Base-by-base conservation (phyloP, 2,329 filamentous ascomycete species). In the Calonectria ilicicola region DNA sequence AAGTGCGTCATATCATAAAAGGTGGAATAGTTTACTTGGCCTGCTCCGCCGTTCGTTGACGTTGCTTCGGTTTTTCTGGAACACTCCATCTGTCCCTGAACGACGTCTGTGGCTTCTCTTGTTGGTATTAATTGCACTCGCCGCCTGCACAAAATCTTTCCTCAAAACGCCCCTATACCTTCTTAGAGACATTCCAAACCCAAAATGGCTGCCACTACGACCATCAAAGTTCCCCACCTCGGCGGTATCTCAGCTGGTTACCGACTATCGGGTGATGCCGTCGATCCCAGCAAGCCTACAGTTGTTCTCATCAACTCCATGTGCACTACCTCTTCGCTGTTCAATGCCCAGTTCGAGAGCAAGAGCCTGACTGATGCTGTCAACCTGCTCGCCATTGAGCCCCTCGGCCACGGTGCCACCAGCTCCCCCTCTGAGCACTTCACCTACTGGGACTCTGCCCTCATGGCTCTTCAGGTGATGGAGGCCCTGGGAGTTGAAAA, bases 401-500 rank as follows among this genome's bases (percentile, higher is more conserved):
- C 87, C 1, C 84, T 90, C 0, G 88, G 88, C 69, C 88, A 90
- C 75, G 88, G 88, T 73, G 80, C 84, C 19, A 89, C 88, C 1
- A 82, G 79, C 68, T 83, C 78, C 68, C 67, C 79, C n/a, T 76
- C 78, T 0, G 87, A 89, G 76, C 86, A 88, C 71, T 90, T 88
- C 76, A 90, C 87, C 2, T 89, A 89, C 81, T 90, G 89, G 89
- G 89, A 90, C 78, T 82, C 87, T 3, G 88, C 88, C 53, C 81
- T 85, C 71, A 87, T 91, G 87, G 86, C 86, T 14, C 81, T 90
- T 10, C 89, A 92, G 81, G 88, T 89, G 1, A 83, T 92, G 84
- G 86, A 90, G 46, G 84, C 84, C 6, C 83, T 90, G 3, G 83
- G 84, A 2, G 83, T 90, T 29, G 65, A 83, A 21, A 86, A 86